Evolutionary conservation across 176 grass and related monocot species (phyloP).

Genomic region (Zizania latifolia): DNA sequence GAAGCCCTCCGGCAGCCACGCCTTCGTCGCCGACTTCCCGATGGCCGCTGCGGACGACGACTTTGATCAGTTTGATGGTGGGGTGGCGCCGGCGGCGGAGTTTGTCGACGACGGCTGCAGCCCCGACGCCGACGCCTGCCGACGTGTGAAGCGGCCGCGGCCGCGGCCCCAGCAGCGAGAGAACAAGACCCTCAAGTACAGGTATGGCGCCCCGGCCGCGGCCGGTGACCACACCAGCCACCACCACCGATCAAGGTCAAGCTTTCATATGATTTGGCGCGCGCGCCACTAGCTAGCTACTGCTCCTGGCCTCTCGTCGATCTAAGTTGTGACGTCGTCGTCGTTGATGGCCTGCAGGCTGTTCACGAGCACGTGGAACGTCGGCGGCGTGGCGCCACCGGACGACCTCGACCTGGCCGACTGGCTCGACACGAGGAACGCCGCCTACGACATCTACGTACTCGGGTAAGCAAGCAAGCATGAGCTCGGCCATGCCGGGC

Average conservation of each 20-base stretch:
- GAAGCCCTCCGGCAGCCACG: conserved; percentile 51
- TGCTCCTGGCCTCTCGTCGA: neutral
- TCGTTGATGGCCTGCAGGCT: conserved; percentile 33
- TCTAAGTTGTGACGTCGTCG: neutral
- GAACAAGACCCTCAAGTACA: conserved; percentile 58
- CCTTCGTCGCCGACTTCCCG: conserved; percentile 67
- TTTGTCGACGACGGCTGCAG: conserved; percentile 34
- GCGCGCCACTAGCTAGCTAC: neutral
- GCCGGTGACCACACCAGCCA: neutral
- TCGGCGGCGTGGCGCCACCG: conserved; percentile 64
- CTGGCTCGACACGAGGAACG: conserved; percentile 68
- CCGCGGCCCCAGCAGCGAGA: conserved; percentile 24
- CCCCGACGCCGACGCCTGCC: conserved; percentile 37
- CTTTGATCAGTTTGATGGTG: neutral
- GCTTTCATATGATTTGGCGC: neutral
- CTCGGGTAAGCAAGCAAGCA: conserved; percentile 44
- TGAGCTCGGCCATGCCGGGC: neutral
- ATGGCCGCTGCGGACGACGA: neutral
- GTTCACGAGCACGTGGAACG: conserved; percentile 94
- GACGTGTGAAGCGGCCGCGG: conserved; percentile 25
- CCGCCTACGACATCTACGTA: conserved; percentile 76
- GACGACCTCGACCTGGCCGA: conserved; percentile 73
- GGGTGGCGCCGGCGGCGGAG: neutral
- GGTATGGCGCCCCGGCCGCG: conserved; percentile 46
- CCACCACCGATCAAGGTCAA: neutral